A percentile compares a stretch with the other conserved stretches of the same genome.
Evolutionary conservation across 352 stramenopile species (phyloP).

Genomic region (Phytophthora gonapodyides): DNA sequence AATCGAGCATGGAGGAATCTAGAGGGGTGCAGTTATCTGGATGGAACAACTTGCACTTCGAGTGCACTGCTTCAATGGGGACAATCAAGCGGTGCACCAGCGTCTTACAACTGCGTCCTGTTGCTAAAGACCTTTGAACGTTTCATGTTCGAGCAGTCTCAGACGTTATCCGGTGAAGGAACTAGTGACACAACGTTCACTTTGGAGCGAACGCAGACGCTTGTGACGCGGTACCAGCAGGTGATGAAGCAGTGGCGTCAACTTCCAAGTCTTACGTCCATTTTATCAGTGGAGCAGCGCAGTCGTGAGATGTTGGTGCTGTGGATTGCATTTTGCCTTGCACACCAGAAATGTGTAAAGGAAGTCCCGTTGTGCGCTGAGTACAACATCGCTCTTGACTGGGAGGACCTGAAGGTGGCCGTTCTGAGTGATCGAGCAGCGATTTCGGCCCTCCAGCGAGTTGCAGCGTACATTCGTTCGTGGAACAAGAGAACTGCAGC

Average conservation of each 20-base stretch:
- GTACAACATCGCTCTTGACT: constrained; percentile 54
- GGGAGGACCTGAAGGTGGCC: constrained; percentile 38
- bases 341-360: constrained; percentile 30
- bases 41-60: constrained; percentile 24
- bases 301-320: constrained; percentile 47
- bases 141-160: constrained; percentile 32
- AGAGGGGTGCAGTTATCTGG: constrained; percentile 17
- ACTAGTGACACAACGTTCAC: background rate
- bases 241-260: constrained; percentile 18
- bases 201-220: constrained; percentile 18
- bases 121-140: constrained; percentile 38
- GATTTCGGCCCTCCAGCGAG: constrained; percentile 34
- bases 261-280: constrained; percentile 16
- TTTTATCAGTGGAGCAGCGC: constrained; percentile 40
- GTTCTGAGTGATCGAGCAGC: constrained; percentile 39
- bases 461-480: constrained; percentile 45
- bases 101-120: constrained; percentile 20
- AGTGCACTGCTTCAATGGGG: constrained; percentile 22
- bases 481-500: constrained; percentile 29
- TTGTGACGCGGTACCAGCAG: constrained; percentile 27
- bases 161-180: constrained; percentile 1
- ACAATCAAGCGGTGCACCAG: constrained; percentile 9
- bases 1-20: constrained; percentile 26
- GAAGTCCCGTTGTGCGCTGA: constrained; percentile 20
- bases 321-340: constrained; percentile 52